Percentiles rank a stretch among this genome's conserved stretches.
These are phyloP conservation scores for Stagonosporopsis vannaccii DNA, from an alignment of 2,329 filamentous ascomycete species.

Conservation along the genomic window DNA sequence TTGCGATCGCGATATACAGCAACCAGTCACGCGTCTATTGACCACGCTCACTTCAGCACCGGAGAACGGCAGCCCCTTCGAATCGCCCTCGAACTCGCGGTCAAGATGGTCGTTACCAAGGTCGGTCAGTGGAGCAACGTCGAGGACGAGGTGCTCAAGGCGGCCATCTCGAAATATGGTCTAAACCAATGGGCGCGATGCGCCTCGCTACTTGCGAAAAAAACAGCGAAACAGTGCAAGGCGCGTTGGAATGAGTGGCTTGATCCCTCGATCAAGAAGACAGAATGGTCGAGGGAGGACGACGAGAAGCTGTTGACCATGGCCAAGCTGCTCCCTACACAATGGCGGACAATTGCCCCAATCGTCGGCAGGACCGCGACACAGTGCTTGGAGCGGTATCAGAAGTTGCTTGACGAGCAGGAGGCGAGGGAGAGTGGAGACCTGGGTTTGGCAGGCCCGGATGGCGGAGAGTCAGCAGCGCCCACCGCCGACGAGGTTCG, in stretches of 20 bases:
- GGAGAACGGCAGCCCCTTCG: not conserved
- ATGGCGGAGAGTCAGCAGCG: slow-evolving; percentile 84
- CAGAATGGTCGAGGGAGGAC: slow-evolving; percentile 98
- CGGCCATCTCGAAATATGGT: slow-evolving; percentile 57
- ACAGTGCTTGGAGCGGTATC: slow-evolving; percentile 95
- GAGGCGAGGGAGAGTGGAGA: slow-evolving; percentile 85
- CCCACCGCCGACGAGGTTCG: slow-evolving; percentile 93
- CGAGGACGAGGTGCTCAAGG: slow-evolving; percentile 96
- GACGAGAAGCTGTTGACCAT: slow-evolving; percentile 96
- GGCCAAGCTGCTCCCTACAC: slow-evolving; percentile 97
- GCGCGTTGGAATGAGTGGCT: slow-evolving; percentile 98
- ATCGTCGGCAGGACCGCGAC: slow-evolving; percentile 96
- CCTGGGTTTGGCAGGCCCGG: slow-evolving; percentile 82
- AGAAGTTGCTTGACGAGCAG: slow-evolving; percentile 94
- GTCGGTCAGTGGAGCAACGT: slow-evolving; percentile 74
- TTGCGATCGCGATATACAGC: slow-evolving; percentile 27
- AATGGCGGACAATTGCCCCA: slow-evolving; percentile 98
- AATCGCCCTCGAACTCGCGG: slow-evolving; percentile 5
- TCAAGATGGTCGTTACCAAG: slow-evolving; percentile 69
- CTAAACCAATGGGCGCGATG: slow-evolving; percentile 91
- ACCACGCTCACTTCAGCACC: slow-evolving; percentile 22
- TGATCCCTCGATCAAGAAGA: slow-evolving; percentile 96
- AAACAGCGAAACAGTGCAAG: slow-evolving; percentile 99
- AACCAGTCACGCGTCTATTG: slow-evolving; percentile 14
- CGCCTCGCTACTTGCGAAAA: slow-evolving; percentile 93